A percentile compares a stretch with the other conserved stretches of the same genome.
Evolutionary conservation across 345 rosid species (phyloP).

Genomic region (Hypericum perforatum): DNA sequence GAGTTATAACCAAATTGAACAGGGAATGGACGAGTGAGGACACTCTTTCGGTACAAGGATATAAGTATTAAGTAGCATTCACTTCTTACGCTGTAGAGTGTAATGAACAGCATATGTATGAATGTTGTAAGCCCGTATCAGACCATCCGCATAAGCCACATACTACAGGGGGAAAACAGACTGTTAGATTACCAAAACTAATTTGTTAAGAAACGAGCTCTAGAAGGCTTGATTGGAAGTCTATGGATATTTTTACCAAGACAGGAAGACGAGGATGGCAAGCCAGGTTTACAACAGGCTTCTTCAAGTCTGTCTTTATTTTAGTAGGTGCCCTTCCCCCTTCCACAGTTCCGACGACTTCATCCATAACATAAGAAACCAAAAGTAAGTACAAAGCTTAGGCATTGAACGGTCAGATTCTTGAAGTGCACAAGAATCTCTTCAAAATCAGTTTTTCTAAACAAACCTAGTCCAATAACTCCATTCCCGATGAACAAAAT

Average conservation of each 20-base stretch:
- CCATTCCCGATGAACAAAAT: neutral
- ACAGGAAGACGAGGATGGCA: constrained; percentile 99
- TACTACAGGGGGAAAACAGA: constrained; percentile 29
- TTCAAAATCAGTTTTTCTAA: no score
- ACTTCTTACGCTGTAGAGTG: constrained; percentile 74
- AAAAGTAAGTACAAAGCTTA: constrained; percentile 6
- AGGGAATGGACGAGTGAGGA: constrained; percentile 2
- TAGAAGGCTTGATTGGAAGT: neutral
- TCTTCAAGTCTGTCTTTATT: constrained; percentile 93
- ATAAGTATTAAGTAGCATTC: constrained; percentile 5
- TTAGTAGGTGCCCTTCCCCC: constrained; percentile 93
- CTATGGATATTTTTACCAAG: constrained; percentile 36
- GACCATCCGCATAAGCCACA: constrained; percentile 96
- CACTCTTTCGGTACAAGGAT: constrained; percentile 3
- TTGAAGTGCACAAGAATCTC: neutral
- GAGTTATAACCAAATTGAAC: neutral
- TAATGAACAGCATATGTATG: constrained; percentile 85
- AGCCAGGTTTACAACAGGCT: constrained; percentile 84
- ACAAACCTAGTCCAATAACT: no score
- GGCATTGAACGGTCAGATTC: neutral
- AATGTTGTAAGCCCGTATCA: constrained; percentile 94
- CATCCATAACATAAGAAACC: constrained; percentile 16
- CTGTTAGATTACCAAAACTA: neutral
- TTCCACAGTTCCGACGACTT: constrained; percentile 97
- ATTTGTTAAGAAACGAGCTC: neutral